Evolutionary conservation across 371 early-diverging fungal genomes (phyloP), one percentile per base, ranked within the genome.

Genomic region (Syncephalastrum monosporum): DNA sequence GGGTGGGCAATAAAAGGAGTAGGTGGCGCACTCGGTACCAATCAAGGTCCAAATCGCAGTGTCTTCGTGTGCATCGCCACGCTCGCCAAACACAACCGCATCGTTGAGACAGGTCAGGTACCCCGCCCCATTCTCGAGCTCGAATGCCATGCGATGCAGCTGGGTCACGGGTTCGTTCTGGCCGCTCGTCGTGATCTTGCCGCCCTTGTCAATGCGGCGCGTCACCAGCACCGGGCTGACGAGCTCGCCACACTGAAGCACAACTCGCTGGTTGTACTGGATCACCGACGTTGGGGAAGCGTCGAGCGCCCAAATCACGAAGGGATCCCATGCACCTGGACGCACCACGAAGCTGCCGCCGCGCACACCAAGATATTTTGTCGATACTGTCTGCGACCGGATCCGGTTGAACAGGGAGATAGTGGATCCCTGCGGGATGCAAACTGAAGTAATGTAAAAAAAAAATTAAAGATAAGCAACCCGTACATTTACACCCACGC

Each of bases 91-190:
- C 1, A 88, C 89, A 10, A 89, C 91, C 10, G 87, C 75, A 65
- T 91, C 91, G 42, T 85, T 83, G 43, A 89, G 68, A 58, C 91
- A 91, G 12, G 90, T 84, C 24, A 91, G 59, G 29, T 89, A 91
- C 45, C 17, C 19, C 2, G 48, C 56, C 7, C 29, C 64, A 25
- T 72, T 67, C 14, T 74, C 73, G 53, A 90, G 72, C 73, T 92
- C 85, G 63, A 93, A 86, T 1, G 91, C 89, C 5, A 93, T 84
- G 71, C 91, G 91, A 75, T 94, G 92, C 42, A 94, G 74, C 68
- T 92, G 93, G 4, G 89, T 88, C 1, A 94, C 87, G 0, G 92
- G 90, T 54, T 71, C 71, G 4, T 63, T 64, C 5, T 29, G 29
- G 29, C 29, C 63, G 41, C 3, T 57, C 63, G 38, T 73, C 72